A percentile compares a stretch with the other conserved stretches of the same genome.
Conservation (phyloP, 108 stramenopile species). For the Discostella stelligeroides region DNA sequence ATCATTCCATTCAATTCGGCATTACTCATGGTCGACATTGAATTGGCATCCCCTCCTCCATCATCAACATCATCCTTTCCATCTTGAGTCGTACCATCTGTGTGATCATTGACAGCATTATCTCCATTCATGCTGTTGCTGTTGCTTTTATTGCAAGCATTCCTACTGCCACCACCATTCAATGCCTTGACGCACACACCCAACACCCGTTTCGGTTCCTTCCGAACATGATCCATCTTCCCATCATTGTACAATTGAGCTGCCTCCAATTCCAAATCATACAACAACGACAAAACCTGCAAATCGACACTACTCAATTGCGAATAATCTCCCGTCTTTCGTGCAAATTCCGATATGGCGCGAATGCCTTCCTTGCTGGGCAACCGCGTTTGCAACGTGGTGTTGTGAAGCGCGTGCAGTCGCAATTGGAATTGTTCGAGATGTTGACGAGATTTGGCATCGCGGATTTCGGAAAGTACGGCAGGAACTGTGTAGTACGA, state of each 20-base stretch:
- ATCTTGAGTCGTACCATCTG: constrained; percentile 15
- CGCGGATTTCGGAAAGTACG: constrained; percentile 78
- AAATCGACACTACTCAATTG: constrained; percentile 85
- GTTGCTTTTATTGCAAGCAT: too few species aligned
- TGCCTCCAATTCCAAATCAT: constrained; percentile 88
- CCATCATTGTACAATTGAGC: constrained; percentile 22
- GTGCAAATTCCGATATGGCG: constrained; percentile 78
- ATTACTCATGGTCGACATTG: constrained; percentile 3
- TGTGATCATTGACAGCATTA: constrained; percentile 4
- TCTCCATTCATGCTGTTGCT: background rate
- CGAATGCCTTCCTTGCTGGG: constrained; percentile 44
- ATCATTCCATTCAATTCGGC: constrained; percentile 47
- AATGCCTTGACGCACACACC: constrained; percentile 60
- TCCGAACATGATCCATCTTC: constrained; percentile 61
- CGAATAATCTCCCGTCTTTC: constrained; percentile 93
- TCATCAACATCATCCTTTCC: background rate
- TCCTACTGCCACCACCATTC: constrained; percentile 34
- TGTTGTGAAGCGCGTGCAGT: constrained; percentile 38
- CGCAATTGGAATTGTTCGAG: constrained; percentile 63
- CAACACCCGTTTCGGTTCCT: constrained; percentile 72
- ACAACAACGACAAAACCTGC: constrained; percentile 89
- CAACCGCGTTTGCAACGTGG: background rate
- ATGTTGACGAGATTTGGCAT: constrained; percentile 69
- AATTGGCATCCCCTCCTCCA: background rate
- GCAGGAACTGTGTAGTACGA: constrained; percentile 74